Conservation (phyloP, 106 monocot species). For the Agapanthus africanus region DNA sequence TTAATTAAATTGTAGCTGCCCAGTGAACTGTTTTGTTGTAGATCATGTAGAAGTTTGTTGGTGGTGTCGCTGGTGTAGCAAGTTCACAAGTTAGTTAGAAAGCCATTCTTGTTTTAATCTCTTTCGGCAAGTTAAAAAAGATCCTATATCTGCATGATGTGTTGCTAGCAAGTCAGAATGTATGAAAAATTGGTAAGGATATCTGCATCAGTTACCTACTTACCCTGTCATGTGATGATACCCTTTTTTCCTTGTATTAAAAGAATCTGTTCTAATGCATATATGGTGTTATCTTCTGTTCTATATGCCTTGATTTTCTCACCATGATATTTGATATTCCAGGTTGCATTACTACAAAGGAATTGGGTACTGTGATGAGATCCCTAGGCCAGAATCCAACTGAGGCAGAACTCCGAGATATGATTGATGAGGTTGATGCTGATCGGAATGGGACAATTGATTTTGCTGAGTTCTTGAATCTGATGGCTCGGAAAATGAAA, state of each 20-base stretch:
- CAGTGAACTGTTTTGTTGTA: neutral
- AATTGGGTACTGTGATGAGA: constrained; percentile 34
- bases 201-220: neutral
- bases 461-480: constrained; percentile 30
- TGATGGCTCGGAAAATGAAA: constrained; percentile 35
- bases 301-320: neutral
- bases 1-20: neutral
- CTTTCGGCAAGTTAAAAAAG: neutral
- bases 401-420: constrained; percentile 23
- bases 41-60: neutral
- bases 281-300: neutral
- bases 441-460: constrained; percentile 27
- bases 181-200: neutral
- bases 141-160: neutral
- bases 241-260: neutral
- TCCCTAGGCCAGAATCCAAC: constrained; percentile 33
- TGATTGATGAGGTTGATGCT: constrained; percentile 32
- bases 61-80: neutral
- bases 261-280: neutral
- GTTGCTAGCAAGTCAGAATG: neutral
- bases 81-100: neutral
- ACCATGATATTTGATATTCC: neutral
- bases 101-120: neutral
- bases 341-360: constrained; percentile 32
- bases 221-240: neutral